Base-by-base conservation (phyloP, 768 basidiomycete species). In the Solioccasus polychromus region DNA sequence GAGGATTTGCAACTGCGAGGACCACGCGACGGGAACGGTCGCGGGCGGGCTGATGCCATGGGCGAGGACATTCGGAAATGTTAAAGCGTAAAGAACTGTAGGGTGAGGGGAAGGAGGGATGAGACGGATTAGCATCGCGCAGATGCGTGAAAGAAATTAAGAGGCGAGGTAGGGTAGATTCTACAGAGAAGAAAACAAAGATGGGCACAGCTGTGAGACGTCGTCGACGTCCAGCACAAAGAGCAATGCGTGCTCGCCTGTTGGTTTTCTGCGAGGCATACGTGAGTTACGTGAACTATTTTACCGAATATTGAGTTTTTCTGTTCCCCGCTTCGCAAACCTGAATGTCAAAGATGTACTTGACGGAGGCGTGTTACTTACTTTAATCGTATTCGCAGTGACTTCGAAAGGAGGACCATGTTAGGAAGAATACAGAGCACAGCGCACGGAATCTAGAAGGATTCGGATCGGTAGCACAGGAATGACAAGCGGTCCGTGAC, bases 71-170 rank as follows among this genome's bases (percentile, higher is more conserved):
- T 46, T 52, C 14, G 73, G 68, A 53, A 85, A 83, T 26, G 73
- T 57, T 35, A 86, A 60, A 3, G 71, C 74, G 62, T 84, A 83
- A 53, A 82, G 71, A 48, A 88, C 76, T 32, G 76, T 73, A 11
- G 81, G 74, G 32, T 75, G 68, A 4, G 71, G 66, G 3, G 68
- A 53, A 4, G 70, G 65, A 19, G 72, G 70, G 24, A 70, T 41
- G 48, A 86, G 76, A 59, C 73, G 74, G 58, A 86, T 76, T 55
- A 79, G 66, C 84, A 86, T 86, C 50, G 47, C 52, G 51, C 26
- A 9, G 25, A 39, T 28, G 52, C 35, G 28, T 17, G 44, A 28
- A 44, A 32, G 5, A 37, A 40, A 64, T 67, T 65, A 67, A 44
- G 41, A 57, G 22, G 37, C 23, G 36, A 18, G 22, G 31, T 67